Evolutionary conservation across 345 rosid species (phyloP).

Genomic region (Clarkia xantiana): DNA sequence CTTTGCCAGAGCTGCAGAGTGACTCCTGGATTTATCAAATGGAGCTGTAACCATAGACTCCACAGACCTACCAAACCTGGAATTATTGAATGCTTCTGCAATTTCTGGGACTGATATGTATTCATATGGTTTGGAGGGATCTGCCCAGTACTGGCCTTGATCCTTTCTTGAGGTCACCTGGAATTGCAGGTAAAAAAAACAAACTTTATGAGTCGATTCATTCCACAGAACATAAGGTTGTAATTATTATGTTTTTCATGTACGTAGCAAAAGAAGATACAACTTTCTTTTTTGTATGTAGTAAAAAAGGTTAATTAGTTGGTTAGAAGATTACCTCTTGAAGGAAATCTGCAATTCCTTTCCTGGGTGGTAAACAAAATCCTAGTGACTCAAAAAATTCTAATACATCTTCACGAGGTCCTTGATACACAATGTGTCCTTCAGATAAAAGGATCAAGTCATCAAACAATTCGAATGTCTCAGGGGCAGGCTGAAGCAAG

Average conservation of each 20-base stretch:
- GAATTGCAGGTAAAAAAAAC: conserved; percentile 6
- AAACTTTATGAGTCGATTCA: conserved; percentile 1
- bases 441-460: conserved; percentile 73
- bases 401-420: conserved; percentile 58
- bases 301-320: too few species aligned
- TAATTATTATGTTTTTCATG: too few species aligned
- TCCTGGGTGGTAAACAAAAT: conserved; percentile 61
- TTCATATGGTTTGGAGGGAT: conserved; percentile 50
- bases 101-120: conserved; percentile 54
- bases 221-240: neutral
- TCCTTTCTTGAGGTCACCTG: conserved; percentile 90
- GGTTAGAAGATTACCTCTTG: conserved; percentile 64
- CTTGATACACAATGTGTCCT: conserved; percentile 74
- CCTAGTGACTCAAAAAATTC: conserved; percentile 84
- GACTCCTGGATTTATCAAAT: conserved; percentile 30
- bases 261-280: too few species aligned
- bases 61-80: conserved; percentile 41
- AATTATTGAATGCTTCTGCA: conserved; percentile 52
- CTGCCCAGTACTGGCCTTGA: conserved; percentile 97
- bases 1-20: conserved; percentile 49
- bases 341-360: conserved; percentile 91
- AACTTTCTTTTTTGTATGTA: too few species aligned
- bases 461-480: conserved; percentile 85
- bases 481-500: conserved; percentile 96
- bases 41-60: conserved; percentile 37